Base-by-base conservation (phyloP, 2,329 filamentous ascomycete species). In the Tolypocladium inflatum region DNA sequence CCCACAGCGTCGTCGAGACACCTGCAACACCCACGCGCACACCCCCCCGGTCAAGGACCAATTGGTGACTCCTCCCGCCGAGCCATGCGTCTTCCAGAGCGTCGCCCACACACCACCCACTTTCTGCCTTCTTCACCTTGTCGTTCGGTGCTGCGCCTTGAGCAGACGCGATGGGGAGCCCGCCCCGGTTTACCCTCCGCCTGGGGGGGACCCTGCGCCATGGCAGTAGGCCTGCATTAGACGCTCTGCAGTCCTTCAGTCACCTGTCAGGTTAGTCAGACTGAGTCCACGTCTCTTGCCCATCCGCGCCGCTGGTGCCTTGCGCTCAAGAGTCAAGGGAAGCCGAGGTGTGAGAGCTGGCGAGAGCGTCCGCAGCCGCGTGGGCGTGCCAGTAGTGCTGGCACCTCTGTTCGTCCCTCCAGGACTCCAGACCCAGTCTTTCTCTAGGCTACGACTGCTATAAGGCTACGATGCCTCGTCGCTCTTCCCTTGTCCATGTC, bases 381-480 rank as follows among this genome's bases (percentile, higher is more conserved):
- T 50, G 45, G 43, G 43, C 55, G 30, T 56, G 55, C 45, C 42
- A n/a, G 37, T 52, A 56, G 33, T 51, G 45, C 42, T 9, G 33
- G n/a, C 33, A 17, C 26, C 26, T 33, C 45, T 50, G n/a, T 15
- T 39, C 17, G 26, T 39, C 39, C 33, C 37, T 38, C 15, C 45
- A 37, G 33, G 33, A 21, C 53, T 42, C 21, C 26, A 35, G 48
- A 19, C 48, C 48, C 48, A 21, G 38, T 30, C 55, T 54, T 23
- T 38, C 54, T 56, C 57, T 13, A 57, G 58, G 58, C 59, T 59
- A 55, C 57, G 39, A 52, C 37, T 30, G 58, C 63, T 82, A 82
- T 82, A 82, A 82, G 79, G 79, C 76, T 79, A 67, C 75, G 74
- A 80, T 80, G 71, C 69, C 77, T 76, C 75, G 61, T 66, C 64